These are phyloP conservation scores for Extremus antarcticus DNA, from an alignment of 495 filamentous ascomycete genomes.

Conservation along the genomic window DNA sequence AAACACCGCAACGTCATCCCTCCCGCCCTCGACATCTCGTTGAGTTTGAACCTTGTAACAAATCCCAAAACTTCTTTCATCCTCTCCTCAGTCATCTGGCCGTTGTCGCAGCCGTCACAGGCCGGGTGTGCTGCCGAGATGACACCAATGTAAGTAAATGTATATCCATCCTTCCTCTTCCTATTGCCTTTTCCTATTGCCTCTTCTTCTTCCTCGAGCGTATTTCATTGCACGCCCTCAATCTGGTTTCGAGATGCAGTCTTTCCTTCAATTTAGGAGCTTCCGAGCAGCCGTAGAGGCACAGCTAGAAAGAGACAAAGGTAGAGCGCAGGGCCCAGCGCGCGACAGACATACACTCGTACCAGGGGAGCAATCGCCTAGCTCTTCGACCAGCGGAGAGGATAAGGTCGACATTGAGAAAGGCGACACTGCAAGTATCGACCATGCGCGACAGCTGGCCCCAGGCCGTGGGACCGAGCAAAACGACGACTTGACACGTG, in stretches of 20 bases:
- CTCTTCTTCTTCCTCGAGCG: neutral
- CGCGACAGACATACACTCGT: neutral
- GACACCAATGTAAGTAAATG: neutral
- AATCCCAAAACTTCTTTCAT: neutral
- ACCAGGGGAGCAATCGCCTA: neutral
- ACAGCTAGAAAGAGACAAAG: constrained; percentile 23
- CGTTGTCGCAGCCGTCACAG: neutral
- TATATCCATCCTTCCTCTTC: neutral
- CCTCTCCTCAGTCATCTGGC: neutral
- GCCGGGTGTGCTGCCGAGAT: neutral
- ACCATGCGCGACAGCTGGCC: constrained; percentile 5
- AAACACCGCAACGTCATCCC: neutral
- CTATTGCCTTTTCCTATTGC: neutral
- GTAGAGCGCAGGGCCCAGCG: constrained; percentile 4
- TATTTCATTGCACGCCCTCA: neutral
- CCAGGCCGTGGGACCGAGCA: constrained; percentile 3
- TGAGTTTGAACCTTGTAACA: neutral
- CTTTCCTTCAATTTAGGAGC: constrained; percentile 32
- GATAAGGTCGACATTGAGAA: constrained; percentile 12
- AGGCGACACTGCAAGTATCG: neutral
- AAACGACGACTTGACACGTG: neutral
- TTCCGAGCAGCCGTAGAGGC: constrained; percentile 29
- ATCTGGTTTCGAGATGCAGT: constrained; percentile 19
- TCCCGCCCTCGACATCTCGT: neutral
- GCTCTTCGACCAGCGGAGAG: constrained; percentile 3